A percentile compares a stretch with the other conserved stretches of the same genome.
Conservation (phyloP, 768 basidiomycete species). For the Steccherinum ochraceum region DNA sequence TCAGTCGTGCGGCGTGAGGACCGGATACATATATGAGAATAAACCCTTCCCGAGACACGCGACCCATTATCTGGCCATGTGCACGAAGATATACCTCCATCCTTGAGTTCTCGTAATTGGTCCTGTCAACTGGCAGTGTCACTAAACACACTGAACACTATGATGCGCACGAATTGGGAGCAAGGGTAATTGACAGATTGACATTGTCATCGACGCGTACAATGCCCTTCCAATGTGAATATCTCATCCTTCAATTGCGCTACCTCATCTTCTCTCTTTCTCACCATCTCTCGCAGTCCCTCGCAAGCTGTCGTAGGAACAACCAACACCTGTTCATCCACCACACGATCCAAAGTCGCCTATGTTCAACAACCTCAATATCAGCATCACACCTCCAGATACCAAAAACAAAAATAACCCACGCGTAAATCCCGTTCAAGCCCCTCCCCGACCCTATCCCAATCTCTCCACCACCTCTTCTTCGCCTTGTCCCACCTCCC, state of each 20-base stretch:
- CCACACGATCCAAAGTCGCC: slow-evolving; percentile 39
- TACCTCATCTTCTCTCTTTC: slow-evolving; percentile 39
- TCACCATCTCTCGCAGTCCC: slow-evolving; percentile 35
- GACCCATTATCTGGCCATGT: too few species aligned
- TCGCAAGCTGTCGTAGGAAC: slow-evolving; percentile 46
- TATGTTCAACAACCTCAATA: slow-evolving; percentile 18
- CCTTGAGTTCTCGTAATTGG: too few species aligned
- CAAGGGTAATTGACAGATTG: too few species aligned
- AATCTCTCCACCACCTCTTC: slow-evolving; percentile 63
- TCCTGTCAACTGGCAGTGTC: too few species aligned
- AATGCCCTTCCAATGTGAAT: slow-evolving; percentile 33
- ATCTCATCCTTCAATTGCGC: slow-evolving; percentile 38
- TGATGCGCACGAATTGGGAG: too few species aligned
- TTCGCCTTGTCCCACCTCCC: slow-evolving; percentile 67
- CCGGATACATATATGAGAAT: too few species aligned
- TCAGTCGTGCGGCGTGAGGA: too few species aligned
- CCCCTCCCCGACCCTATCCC: slow-evolving; percentile 53
- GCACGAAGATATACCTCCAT: too few species aligned
- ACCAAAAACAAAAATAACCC: slow-evolving; percentile 32
- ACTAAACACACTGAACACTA: too few species aligned
- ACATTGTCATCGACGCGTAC: too few species aligned
- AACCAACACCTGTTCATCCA: slow-evolving; percentile 46
- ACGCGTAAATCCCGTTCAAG: slow-evolving; percentile 50
- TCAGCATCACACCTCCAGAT: slow-evolving; percentile 4
- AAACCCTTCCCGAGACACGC: too few species aligned